Evolutionary conservation across 1,139 yeast genomes (phyloP).

Genomic region (Torulaspora pretoriensis): DNA sequence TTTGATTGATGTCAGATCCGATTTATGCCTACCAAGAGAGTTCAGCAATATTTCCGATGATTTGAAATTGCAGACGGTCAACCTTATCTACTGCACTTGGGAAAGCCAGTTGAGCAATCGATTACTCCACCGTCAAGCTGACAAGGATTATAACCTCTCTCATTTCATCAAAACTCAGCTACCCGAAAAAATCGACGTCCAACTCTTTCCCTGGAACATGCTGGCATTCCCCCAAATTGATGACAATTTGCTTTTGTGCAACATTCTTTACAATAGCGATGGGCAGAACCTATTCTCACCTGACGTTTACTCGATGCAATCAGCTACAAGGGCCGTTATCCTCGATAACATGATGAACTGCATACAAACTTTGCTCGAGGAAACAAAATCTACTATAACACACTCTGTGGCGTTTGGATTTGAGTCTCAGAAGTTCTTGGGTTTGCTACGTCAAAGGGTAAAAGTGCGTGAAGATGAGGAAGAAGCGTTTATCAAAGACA

Average conservation of each 20-base stretch:
- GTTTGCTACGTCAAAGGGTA: slow-evolving; percentile 22
- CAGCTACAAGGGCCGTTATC: slow-evolving; percentile 28
- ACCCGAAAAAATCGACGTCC: slow-evolving; percentile 4
- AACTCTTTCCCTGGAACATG: slow-evolving; percentile 24
- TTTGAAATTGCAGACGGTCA: slow-evolving; percentile 7
- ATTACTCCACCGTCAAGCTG: slow-evolving; percentile 9
- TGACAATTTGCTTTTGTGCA: slow-evolving; percentile 25
- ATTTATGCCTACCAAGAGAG: slow-evolving; percentile 20
- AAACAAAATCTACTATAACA: slow-evolving; percentile 27
- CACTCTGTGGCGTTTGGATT: slow-evolving; percentile 29
- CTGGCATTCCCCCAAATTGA: slow-evolving; percentile 29
- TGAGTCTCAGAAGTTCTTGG: slow-evolving; percentile 23
- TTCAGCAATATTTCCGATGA: slow-evolving; percentile 12
- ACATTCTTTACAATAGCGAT: slow-evolving; percentile 24
- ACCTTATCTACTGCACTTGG: slow-evolving; percentile 27
- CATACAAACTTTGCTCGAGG: slow-evolving; percentile 21
- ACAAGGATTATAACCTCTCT: slow-evolving; percentile 11
- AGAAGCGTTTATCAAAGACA: slow-evolving; percentile 25
- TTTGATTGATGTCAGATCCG: slow-evolving; percentile 29
- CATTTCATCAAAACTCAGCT: slow-evolving; percentile 27
- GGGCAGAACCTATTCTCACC: slow-evolving; percentile 29
- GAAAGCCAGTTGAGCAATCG: slow-evolving; percentile 19
- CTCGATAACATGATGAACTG: slow-evolving; percentile 29
- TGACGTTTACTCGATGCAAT: slow-evolving; percentile 20
- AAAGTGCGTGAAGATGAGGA: slow-evolving; percentile 15